Percentiles rank a stretch among this genome's conserved stretches.
These are phyloP conservation scores for Phaeomoniella chlamydospora DNA, from an alignment of 2,329 filamentous ascomycete species.

Conservation along the genomic window DNA sequence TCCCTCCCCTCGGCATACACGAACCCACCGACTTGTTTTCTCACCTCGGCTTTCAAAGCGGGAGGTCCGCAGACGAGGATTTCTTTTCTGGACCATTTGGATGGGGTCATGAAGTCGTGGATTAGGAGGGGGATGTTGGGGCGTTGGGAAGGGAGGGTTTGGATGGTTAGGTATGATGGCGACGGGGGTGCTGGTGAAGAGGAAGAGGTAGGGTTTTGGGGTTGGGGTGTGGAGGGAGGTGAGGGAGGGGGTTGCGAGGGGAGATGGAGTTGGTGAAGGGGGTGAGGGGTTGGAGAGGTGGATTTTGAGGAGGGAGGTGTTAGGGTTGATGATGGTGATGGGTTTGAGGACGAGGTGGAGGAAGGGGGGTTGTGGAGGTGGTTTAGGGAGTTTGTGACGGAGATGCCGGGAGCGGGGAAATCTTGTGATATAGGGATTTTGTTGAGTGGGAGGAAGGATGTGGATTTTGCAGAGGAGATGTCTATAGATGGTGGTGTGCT, in stretches of 20 bases:
- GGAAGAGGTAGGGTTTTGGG: neutral
- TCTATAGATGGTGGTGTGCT: no score
- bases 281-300: no score
- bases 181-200: neutral
- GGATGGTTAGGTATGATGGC: neutral
- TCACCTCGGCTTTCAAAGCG: slow-evolving; percentile 5
- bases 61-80: slow-evolving; percentile 11
- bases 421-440: neutral
- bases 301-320: neutral
- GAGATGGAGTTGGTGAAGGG: no score
- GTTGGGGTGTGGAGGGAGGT: no score
- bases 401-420: neutral
- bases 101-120: neutral
- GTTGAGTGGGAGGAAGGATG: neutral
- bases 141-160: neutral
- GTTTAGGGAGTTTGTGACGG: neutral
- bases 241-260: no score
- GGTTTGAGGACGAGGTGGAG: neutral
- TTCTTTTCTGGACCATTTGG: no score
- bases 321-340: neutral
- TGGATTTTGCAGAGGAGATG: neutral
- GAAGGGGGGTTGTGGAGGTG: neutral
- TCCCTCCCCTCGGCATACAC: slow-evolving; percentile 7
- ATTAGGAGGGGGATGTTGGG: neutral
- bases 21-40: slow-evolving; percentile 5